Base-by-base conservation (phyloP, 371 early-diverging fungal genomes). In the Circinella minor region DNA sequence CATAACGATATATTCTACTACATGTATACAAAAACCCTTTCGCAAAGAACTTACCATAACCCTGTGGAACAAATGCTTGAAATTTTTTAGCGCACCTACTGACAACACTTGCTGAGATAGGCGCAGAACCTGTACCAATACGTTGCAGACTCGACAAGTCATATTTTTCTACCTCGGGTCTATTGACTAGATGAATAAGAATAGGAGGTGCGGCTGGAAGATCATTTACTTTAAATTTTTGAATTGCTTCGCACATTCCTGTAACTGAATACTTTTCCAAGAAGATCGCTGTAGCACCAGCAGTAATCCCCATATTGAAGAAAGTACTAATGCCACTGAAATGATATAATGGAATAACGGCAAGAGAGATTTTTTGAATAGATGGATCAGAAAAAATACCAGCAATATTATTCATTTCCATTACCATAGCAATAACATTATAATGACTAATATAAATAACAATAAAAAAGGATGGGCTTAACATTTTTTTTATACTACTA, bases 191-290 rank as follows among this genome's bases (percentile, higher is more conserved):
- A 18, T 80, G 74, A 9, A 90, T 73, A 20, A 88, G 70, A 65
- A 94, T 88, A 4, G 94, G 94, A 6, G 95, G 95, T 4, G 89
- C 94, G n/a, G 92, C 74, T 69, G 85, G 80, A 14, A 88, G 70
- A 7, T 76, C 66, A 5, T 84, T 83, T 49, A 90, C 80, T 63
- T 82, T 80, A 78, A 86, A 78, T 4, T 67, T 71, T 65, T 87
- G 80, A 36, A 93, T 77, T 9, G 80, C 66, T 51, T 72, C 61
- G 43, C 93, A 83, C 69, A 86, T 84, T 13, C 60, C 49, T 1
- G 39, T 71, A 17, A 71, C 43, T 1, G 63, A 67, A 17, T 71
- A 66, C 13, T 64, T 61, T n/a, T 63, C 63, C 8, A 69, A 36
- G 49, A 63, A 55, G 43, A 69, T 55, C 9, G 59, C 36, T 4